Evolutionary conservation across 2,329 filamentous ascomycete species (phyloP), one percentile per base, ranked within the genome.

Genomic region (Aspergillus brunneoviolaceus): DNA sequence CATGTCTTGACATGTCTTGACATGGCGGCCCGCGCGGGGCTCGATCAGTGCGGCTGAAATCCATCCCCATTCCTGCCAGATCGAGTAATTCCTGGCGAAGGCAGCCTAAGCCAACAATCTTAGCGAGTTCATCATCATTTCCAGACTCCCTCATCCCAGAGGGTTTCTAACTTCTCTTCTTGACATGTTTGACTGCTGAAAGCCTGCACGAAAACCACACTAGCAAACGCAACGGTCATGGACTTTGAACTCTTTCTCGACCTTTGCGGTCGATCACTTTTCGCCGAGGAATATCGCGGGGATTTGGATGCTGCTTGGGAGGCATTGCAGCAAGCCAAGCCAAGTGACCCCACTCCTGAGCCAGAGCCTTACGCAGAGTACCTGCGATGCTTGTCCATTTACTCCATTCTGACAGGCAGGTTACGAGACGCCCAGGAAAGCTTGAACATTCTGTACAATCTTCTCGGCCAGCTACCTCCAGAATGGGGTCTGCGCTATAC

Each of bases 401-500:
- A 65, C 25, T 62, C 49, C 14, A 59, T 65, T 29, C 52, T 69
- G 21, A 61, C 51, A 14, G 67, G 67, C 25, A 63, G 60, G 23
- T 56, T 66, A 12, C 42, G 55, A 27, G 58, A 68, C 35, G 65
- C 66, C 12, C 68, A 65, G 55, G 16, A 51, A 11, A 57, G 57
- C 14, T 55, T 69, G 1, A 48, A 48, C 1, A 21, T 55, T 5
- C 49, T 67, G 2, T 49, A 66, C 23, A 49, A 14, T 2, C 29
- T 66, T 21, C 60, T 69, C 2, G 58, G 59, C 16, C 31, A 59
- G 45, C 19, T 66, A 35, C 47, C 65, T 10, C 57, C 58, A 52
- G 65, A 67, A 64, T 69, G 67, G 67, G 67, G 67, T n/a, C 39
- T 67, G 45, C 63, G 66, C 19, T 68, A 66, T 49, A 60, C 63